Evolutionary conservation across 1,284 basidiomycete genomes (phyloP), one percentile per base, ranked within the genome.

Genomic region (Rhodotorula mucilaginosa): DNA sequence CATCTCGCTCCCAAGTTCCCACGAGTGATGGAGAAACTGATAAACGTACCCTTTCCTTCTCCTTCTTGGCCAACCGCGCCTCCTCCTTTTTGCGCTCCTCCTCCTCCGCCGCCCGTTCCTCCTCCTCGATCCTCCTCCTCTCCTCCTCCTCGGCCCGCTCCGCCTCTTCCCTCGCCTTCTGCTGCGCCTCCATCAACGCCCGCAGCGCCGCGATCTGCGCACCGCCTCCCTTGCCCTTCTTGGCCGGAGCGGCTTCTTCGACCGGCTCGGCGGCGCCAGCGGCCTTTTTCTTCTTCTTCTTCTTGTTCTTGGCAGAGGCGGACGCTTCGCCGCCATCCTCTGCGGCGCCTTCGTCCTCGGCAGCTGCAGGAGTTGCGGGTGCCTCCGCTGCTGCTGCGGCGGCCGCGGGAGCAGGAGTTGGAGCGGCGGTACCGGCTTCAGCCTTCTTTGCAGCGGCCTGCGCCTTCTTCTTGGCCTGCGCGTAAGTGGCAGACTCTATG

Each of bases 401-500:
- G 0, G 79, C 74, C 31, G 79, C 73, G n/a, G 80, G 69, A 46
- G 80, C 74, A 10, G 74, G 58, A 4, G 76, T 56, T 13, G 80
- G 54, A 13, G 54, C 26, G 26, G 54, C 16, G 13, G 29, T 12
- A 2, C 54, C 51, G 23, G 78, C 75, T 39, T 83, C 80, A 8
- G 82, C 85, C 82, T 93, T 94, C 83, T 94, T 96, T 15, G 89
- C 89, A 51, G 90, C 91, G 23, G 90, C 90, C 81, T 94, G 92
- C 16, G 90, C 92, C 81, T 96, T 96, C 84, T 96, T 97, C 86
- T 94, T 96, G 0, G 91, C 93, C 92, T 94, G 79, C 6, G 61
- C 52, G 46, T 54, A 0, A 10, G 13, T 7, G 0, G 29, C 2
- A 39, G 12, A 10, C 15, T 13, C 26, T 26, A 26, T 26, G 26